Evolutionary conservation across 768 basidiomycete genomes (phyloP), one percentile per base, ranked within the genome.

Genomic region (Trametes punicea): DNA sequence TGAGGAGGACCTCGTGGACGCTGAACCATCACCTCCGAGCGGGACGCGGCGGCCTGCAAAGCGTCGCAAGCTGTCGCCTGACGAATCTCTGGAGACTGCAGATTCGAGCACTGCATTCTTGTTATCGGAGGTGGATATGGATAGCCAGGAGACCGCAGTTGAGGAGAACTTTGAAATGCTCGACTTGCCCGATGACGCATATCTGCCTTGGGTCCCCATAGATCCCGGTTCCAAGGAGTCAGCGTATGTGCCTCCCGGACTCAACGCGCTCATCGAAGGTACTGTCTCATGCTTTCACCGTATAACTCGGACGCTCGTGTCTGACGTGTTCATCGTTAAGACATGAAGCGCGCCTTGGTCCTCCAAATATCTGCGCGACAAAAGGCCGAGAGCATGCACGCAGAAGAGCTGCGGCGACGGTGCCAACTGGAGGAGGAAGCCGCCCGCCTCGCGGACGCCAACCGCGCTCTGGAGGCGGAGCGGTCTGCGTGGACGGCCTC

Each of bases 191-290:
- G 74, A 75, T 15, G 57, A 70, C 38, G 64, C 69, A 20, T 52
- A 65, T 15, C 53, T 69, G 16, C 73, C 74, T 5, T 73, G 73
- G 73, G 65, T 68, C n/a, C 60, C 70, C 6, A 57, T 65, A 44
- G 48, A 58, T 45, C 46, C 62, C 26, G 53, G 26, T 16, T 39
- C 38, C 30, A 38, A 27, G 33, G 38, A 25, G 29, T 39, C 52
- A 1, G 48, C 33, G 13, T 75, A 72, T 46, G 69, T 75, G 11
- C 74, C 74, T 0, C 70, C 72, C 2, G 60, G 67, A 11, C 61
- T 75, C 15, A 67, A 66, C 34, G 67, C 67, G 46, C 70, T 75
- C 29, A 61, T 75, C 39, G 66, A 70, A 33, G 67, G 74, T 75
- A 60, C 45, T n/a, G 34, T 36, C 13, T 36, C 15, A n/a, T n/a